Evolutionary conservation across 2,329 filamentous ascomycete genomes (phyloP).

Genomic region (Fusarium globosum): DNA sequence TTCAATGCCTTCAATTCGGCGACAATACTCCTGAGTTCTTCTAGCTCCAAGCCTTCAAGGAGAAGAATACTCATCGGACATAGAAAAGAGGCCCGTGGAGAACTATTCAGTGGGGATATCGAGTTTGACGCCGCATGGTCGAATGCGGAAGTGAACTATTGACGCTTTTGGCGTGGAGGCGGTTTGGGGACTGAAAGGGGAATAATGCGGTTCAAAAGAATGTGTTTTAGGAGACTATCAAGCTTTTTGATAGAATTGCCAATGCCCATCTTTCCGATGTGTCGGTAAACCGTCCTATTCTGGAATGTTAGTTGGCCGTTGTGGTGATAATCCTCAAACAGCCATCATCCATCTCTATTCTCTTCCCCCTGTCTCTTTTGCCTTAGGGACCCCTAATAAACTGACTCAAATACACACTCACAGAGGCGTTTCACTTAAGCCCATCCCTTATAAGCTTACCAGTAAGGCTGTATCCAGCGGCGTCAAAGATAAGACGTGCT

Average conservation of each 20-base stretch:
- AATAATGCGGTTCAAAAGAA: background rate
- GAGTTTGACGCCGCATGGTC: slow-evolving; percentile 26
- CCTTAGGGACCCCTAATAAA: too few relatives aligned
- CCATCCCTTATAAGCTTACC: background rate
- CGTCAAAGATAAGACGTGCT: background rate
- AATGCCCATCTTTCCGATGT: background rate
- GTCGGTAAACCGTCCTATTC: background rate
- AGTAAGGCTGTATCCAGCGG: background rate
- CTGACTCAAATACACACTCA: background rate
- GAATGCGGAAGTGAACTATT: slow-evolving; percentile 14
- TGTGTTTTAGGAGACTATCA: background rate
- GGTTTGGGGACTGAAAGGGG: background rate
- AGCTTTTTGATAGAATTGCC: background rate
- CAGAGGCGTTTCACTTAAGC: background rate
- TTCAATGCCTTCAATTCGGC: background rate
- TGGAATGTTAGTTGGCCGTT: background rate
- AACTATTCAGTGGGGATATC: background rate
- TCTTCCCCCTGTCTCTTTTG: background rate
- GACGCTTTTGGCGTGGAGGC: background rate
- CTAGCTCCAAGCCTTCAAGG: background rate
- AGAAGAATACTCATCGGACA: background rate
- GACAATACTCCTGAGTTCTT: background rate
- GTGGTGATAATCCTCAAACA: background rate
- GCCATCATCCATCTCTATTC: background rate
- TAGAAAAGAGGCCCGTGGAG: background rate